A percentile compares a stretch with the other conserved stretches of the same genome.
Conservation (phyloP, 2,329 filamentous ascomycete species). For the Ophiostoma ips region DNA sequence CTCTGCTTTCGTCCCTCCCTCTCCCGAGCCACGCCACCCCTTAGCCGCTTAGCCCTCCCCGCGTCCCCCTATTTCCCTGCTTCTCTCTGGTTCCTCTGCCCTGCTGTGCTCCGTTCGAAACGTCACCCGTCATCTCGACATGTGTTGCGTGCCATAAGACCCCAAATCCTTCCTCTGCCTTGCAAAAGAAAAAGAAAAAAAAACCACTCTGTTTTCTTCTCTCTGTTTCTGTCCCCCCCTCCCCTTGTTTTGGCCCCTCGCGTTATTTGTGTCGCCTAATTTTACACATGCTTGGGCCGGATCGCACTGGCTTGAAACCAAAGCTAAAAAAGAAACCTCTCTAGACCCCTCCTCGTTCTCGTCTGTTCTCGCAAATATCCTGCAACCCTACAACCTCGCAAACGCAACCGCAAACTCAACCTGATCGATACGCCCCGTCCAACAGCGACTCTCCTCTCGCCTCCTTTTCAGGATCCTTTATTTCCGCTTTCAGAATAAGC, state of each 20-base stretch:
- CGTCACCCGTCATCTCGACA: too few relatives aligned
- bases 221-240: too few relatives aligned
- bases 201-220: too few relatives aligned
- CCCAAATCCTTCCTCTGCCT: not conserved
- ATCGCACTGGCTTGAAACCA: constrained; percentile 9
- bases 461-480: not conserved
- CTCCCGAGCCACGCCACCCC: too few relatives aligned
- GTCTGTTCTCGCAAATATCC: not conserved
- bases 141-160: too few relatives aligned
- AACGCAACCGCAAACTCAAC: too few relatives aligned
- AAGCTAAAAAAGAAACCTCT: not conserved
- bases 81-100: not conserved
- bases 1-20: not conserved
- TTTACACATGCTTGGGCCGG: constrained; percentile 5
- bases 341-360: constrained; percentile 2
- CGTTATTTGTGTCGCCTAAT: constrained; percentile 2
- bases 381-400: not conserved
- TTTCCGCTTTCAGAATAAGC: not conserved
- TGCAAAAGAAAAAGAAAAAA: too few relatives aligned
- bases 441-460: not conserved
- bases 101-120: not conserved
- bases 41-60: not conserved
- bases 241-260: constrained; percentile 1
- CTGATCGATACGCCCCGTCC: not conserved
- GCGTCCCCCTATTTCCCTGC: not conserved